Conservation (phyloP, 2,329 filamentous ascomycete genomes). For the Trichoderma sp. region DNA sequence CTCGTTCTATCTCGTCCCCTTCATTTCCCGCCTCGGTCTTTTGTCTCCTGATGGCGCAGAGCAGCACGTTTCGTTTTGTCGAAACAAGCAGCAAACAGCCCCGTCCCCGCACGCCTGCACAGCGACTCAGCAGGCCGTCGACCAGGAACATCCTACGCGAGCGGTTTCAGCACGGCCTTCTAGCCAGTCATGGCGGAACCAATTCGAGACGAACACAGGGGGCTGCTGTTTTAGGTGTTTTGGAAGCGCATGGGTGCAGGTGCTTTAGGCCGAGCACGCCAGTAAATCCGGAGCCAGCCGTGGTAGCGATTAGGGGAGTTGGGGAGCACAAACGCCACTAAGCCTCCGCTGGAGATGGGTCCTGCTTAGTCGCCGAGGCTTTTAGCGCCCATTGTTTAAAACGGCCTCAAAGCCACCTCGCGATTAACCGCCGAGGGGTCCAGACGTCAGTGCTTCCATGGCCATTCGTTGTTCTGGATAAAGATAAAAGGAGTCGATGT, state of each 20-base stretch:
- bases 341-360: background rate
- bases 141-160: conserved; percentile 16
- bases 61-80: conserved; percentile 6
- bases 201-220: conserved; percentile 22
- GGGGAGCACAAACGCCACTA: background rate
- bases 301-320: background rate
- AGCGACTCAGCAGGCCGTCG: background rate
- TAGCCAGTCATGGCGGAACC: conserved; percentile 12
- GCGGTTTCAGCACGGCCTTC: conserved; percentile 18
- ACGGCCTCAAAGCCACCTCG: conserved; percentile 4
- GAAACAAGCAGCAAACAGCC: background rate
- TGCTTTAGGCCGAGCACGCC: background rate
- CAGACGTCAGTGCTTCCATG: background rate
- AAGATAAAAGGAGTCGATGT: background rate
- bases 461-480: background rate
- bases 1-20: conserved; percentile 1
- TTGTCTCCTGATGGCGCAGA: background rate
- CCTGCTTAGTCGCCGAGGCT: background rate
- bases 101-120: background rate
- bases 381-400: conserved; percentile 15
- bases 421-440: background rate
- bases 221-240: conserved; percentile 18
- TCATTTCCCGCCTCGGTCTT: conserved; percentile 16
- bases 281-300: conserved; percentile 23
- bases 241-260: background rate